phyloP scores from a whole-genome alignment of 768 basidiomycete species.

The Leccinum rimulosum region DNA sequence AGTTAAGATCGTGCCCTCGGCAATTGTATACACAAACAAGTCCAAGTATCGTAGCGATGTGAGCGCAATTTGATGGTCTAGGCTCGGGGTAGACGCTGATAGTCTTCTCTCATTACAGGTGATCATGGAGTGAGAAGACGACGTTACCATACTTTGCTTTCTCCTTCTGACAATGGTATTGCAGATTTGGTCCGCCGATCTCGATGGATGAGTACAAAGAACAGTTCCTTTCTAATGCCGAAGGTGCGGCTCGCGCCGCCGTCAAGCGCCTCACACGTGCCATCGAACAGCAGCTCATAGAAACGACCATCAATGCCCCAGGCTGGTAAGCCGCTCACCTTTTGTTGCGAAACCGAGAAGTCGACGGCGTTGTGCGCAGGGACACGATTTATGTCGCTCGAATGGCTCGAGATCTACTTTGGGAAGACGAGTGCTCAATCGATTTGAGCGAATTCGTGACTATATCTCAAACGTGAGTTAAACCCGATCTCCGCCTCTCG shows the following conservation, averaged over 20 bases:
- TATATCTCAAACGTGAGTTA: slow-evolving; percentile 85
- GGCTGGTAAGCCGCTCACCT: slow-evolving; percentile 68
- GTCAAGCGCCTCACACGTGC: slow-evolving; percentile 82
- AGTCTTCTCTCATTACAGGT: slow-evolving; percentile 41
- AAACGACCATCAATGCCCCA: slow-evolving; percentile 85
- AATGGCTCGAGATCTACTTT: slow-evolving; percentile 93
- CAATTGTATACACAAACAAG: slow-evolving; percentile 95
- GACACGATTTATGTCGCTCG: slow-evolving; percentile 86
- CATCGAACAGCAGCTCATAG: slow-evolving; percentile 68
- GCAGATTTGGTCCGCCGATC: slow-evolving; percentile 83
- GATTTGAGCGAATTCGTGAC: slow-evolving; percentile 77
- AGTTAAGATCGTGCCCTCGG: slow-evolving; percentile 73
- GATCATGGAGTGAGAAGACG: slow-evolving; percentile 61
- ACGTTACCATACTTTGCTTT: slow-evolving; percentile 1
- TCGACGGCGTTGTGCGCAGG: slow-evolving; percentile 46
- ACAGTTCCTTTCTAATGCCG: slow-evolving; percentile 69
- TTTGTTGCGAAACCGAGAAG: slow-evolving; percentile 12
- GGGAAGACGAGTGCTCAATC: slow-evolving; percentile 77
- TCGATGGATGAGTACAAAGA: slow-evolving; percentile 68
- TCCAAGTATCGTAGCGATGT: slow-evolving; percentile 91
- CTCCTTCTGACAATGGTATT: slow-evolving; percentile 9
- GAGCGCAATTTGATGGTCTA: slow-evolving; percentile 38
- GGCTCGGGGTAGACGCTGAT: slow-evolving; percentile 10
- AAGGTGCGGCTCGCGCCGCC: slow-evolving; percentile 69
- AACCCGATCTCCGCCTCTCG: slow-evolving; percentile 20